Evolutionary conservation across 2,329 filamentous ascomycete genomes (phyloP).

Genomic region (Hypomyces perniciosus): DNA sequence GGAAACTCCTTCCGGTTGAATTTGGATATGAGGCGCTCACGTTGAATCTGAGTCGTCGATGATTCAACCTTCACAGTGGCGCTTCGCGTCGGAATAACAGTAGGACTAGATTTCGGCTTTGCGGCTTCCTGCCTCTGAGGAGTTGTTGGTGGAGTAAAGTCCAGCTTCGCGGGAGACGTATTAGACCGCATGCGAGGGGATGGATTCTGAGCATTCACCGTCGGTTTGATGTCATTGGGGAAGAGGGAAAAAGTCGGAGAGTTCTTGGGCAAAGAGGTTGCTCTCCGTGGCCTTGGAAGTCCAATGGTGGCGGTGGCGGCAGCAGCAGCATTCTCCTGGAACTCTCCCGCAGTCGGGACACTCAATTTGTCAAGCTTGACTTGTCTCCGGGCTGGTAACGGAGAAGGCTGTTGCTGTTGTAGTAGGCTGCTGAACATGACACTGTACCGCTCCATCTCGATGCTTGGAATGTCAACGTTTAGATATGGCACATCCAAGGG

Average conservation of each 20-base stretch:
- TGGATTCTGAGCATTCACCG: slow-evolving; percentile 21
- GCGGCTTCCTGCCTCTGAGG: neutral
- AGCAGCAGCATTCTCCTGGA: slow-evolving; percentile 28
- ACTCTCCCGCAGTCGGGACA: slow-evolving; percentile 20
- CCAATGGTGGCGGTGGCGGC: slow-evolving; percentile 22
- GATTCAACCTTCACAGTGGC: neutral
- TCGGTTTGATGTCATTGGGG: slow-evolving; percentile 29
- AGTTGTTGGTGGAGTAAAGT: slow-evolving; percentile 6
- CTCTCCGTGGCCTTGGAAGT: slow-evolving; percentile 33
- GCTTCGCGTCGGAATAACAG: slow-evolving; percentile 4
- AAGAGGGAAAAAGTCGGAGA: slow-evolving; percentile 44
- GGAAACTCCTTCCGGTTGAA: slow-evolving; percentile 12
- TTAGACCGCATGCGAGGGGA: slow-evolving; percentile 45
- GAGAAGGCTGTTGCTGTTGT: slow-evolving; percentile 33
- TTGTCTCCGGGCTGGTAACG: slow-evolving; percentile 51
- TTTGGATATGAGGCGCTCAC: slow-evolving; percentile 16
- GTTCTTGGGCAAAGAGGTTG: slow-evolving; percentile 38
- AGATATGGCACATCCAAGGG: slow-evolving; percentile 38
- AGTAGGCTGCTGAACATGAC: slow-evolving; percentile 84
- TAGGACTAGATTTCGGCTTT: slow-evolving; percentile 5
- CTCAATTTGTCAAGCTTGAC: slow-evolving; percentile 54
- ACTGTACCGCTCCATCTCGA: slow-evolving; percentile 83
- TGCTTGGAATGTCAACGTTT: slow-evolving; percentile 72
- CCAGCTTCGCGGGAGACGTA: slow-evolving; percentile 43
- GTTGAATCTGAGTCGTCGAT: neutral